Percentiles rank a stretch among this genome's conserved stretches.
Conservation (phyloP, 2,329 filamentous ascomycete species). For the Diaporthe destruens region DNA sequence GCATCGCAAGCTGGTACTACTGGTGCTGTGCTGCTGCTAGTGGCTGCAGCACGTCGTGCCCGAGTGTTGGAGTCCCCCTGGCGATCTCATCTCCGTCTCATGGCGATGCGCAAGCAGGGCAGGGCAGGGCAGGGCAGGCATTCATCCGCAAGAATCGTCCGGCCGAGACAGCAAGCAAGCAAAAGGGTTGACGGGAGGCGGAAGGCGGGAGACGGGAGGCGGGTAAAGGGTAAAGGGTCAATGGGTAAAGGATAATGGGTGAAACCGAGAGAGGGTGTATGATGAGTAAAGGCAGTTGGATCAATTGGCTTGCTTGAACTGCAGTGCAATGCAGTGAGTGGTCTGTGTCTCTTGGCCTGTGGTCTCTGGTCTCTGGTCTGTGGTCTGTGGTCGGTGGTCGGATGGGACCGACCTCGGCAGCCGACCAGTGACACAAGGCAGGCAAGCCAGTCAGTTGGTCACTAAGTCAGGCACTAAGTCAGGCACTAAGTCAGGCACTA, state of each 20-base stretch:
- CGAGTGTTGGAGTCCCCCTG: constrained; percentile 39
- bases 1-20: constrained; percentile 50
- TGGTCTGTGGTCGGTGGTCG: background rate
- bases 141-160: constrained; percentile 16
- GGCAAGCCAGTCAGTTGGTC: no score
- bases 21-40: constrained; percentile 37
- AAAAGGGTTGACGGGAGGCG: no score
- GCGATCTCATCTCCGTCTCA: constrained; percentile 26
- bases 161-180: background rate
- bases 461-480: no score
- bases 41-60: constrained; percentile 49
- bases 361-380: no score
- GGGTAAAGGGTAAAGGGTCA: no score
- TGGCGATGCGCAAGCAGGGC: constrained; percentile 11
- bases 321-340: no score
- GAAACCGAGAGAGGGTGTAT: background rate
- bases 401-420: constrained; percentile 25
- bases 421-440: constrained; percentile 10
- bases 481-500: no score
- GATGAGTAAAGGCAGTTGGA: background rate
- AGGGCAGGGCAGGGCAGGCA: background rate
- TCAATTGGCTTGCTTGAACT: background rate
- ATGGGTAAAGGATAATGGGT: background rate
- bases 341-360: no score
- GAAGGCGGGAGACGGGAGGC: no score